phyloP scores from a whole-genome alignment of 2,329 filamentous ascomycete species.

The Hyphodiscus sp. region DNA sequence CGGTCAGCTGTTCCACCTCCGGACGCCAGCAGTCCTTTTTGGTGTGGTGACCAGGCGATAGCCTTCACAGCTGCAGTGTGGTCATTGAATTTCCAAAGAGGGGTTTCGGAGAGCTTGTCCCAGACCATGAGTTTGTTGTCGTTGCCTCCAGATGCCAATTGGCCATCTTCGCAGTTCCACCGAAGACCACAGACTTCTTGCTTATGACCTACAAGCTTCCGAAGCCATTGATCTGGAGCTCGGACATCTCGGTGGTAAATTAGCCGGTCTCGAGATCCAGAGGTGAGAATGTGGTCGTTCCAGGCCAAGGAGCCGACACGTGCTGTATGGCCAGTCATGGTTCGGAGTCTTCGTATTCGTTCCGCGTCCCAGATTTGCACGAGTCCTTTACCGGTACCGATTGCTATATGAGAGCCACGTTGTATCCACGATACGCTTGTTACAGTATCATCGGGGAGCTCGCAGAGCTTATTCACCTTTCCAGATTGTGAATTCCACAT shows the following conservation, averaged over 20 bases:
- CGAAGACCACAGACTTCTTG: conserved; percentile 95
- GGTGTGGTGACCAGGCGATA: conserved; percentile 96
- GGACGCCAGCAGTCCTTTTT: conserved; percentile 87
- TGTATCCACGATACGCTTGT: conserved; percentile 99
- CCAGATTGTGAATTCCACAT: conserved; percentile 96
- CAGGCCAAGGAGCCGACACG: conserved; percentile 91
- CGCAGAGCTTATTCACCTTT: conserved; percentile 88
- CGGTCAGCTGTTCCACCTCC: conserved; percentile 94
- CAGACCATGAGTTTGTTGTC: conserved; percentile 99
- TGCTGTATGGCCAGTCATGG: conserved; percentile 94
- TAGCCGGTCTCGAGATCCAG: conserved; percentile 83
- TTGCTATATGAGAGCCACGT: conserved; percentile 89
- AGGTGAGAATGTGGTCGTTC: conserved; percentile 97
- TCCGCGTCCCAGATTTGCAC: conserved; percentile 98
- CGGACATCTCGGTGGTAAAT: conserved; percentile 97
- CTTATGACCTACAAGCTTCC: conserved; percentile 87
- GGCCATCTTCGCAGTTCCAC: conserved; percentile 95
- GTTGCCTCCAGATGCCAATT: conserved; percentile 91
- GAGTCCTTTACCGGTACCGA: conserved; percentile 88
- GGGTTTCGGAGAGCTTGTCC: conserved; percentile 91
- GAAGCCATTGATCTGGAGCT: conserved; percentile 82
- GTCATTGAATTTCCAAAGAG: conserved; percentile 88
- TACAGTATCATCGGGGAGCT: conserved; percentile 85
- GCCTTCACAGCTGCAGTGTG: conserved; percentile 96
- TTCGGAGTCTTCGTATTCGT: conserved; percentile 74